phyloP scores from a whole-genome alignment of 768 basidiomycete species.

The Paxillus ammoniavirescens region DNA sequence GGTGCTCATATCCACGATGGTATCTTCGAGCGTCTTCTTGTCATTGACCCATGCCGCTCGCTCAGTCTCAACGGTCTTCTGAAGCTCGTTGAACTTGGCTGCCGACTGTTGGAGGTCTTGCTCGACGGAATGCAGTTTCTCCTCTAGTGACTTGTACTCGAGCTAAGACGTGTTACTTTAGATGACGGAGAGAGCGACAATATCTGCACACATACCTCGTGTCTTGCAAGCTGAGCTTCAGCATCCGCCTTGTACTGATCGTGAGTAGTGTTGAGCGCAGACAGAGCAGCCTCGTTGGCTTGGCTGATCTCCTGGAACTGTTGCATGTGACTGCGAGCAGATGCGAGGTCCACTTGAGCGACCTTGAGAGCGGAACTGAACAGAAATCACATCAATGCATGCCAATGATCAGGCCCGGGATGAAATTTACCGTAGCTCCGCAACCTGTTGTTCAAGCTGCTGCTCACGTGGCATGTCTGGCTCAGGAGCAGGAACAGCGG shows the following conservation, averaged over 20 bases:
- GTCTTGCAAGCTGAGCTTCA: constrained; percentile 63
- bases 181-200: neutral
- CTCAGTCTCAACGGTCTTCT: constrained; percentile 66
- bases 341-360: constrained; percentile 70
- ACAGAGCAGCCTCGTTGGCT: constrained; percentile 76
- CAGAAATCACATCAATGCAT: neutral
- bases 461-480: constrained; percentile 64
- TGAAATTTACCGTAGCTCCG: constrained; percentile 67
- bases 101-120: constrained; percentile 51
- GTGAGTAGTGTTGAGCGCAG: constrained; percentile 64
- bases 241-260: constrained; percentile 79
- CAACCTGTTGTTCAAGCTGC: constrained; percentile 80
- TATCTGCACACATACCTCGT: constrained; percentile 50
- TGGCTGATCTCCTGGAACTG: constrained; percentile 87
- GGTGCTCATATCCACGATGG: constrained; percentile 76
- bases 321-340: constrained; percentile 68
- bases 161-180: constrained; percentile 40
- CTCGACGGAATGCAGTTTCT: constrained; percentile 53
- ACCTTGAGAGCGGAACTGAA: constrained; percentile 72
- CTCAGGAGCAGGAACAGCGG: constrained; percentile 35
- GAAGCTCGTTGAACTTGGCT: constrained; percentile 53
- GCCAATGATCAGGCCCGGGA: neutral
- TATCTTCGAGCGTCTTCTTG: constrained; percentile 79
- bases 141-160: constrained; percentile 61
- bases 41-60: constrained; percentile 71